Evolutionary conservation across 2,329 filamentous ascomycete species (phyloP), one percentile per base, ranked within the genome.

Genomic region (Exutisphaerella laricina): DNA sequence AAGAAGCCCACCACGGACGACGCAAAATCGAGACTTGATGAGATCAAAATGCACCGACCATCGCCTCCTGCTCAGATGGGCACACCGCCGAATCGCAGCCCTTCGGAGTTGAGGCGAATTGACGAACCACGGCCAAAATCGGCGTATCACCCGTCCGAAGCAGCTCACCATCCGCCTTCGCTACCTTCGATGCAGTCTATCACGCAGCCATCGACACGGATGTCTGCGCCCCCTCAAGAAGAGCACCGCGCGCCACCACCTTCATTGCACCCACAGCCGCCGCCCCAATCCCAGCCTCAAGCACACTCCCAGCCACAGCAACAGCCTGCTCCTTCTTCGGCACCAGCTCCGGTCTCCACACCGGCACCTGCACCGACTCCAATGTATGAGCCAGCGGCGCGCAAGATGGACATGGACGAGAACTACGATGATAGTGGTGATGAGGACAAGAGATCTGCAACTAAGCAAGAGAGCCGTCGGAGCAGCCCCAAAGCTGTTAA

Each of bases 401-500:
- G 92, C 16, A 94, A 94, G 66, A 94, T 98, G 80, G 90, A 97
- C 5, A 86, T 97, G 14, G 89, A 98, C 55, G 92, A 98, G 64
- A 85, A 97, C 63, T 97, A 98, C 58, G 90, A 97, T 63, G 90
- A 97, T 58, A 90, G 89, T 44, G 87, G 80, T 4, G 89, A 94
- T 53, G 90, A 96, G 46, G 84, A 92, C 29, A 80, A 79, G 64
- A 65, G 71, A 49, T 64, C 56, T 12, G 59, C 55, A 2, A 56
- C 56, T 5, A 70, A 70, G 48, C 66, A 69, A 41, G 69, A 70
- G 51, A 70, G 68, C 47, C 68, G 65, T 45, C 62, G 67, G 28
- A 66, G 60, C 40, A 72, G 68, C 50, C 70, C 70, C 1, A 59
- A 58, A 46, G 40, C 55, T 17, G 37, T 47, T 20, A 59, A 58